Evolutionary conservation across 306 rosid species (phyloP).

Genomic region (Trifolium pratense): DNA sequence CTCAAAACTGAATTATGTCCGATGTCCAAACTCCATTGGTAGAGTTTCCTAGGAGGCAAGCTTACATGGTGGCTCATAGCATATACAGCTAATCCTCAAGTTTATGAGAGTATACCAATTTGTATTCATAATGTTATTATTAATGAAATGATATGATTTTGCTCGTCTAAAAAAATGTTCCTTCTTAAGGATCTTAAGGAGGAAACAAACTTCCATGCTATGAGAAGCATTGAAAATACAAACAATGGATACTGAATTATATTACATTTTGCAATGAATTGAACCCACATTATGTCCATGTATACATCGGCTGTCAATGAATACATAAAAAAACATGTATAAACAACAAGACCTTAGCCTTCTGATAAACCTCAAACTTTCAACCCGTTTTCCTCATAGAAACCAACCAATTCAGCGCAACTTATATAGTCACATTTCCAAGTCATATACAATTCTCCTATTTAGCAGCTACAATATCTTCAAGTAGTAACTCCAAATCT

Average conservation of each 20-base stretch:
- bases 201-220: not conserved
- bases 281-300: conserved; percentile 25
- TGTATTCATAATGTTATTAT: no score
- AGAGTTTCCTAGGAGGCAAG: no score
- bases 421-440: conserved; percentile 7
- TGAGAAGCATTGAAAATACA: conserved; percentile 29
- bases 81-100: no score
- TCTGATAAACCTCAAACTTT: conserved; percentile 32
- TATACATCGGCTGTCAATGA: conserved; percentile 20
- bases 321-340: not conserved
- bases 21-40: no score
- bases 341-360: conserved; percentile 30
- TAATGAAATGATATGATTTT: no score
- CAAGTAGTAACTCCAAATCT: conserved; percentile 75
- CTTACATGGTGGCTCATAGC: no score
- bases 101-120: no score
- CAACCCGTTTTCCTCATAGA: conserved; percentile 1
- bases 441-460: conserved; percentile 37
- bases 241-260: conserved; percentile 20
- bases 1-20: no score
- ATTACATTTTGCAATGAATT: conserved; percentile 42
- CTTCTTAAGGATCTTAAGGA: not conserved
- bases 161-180: no score
- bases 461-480: conserved; percentile 62
- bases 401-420: conserved; percentile 13